Base-by-base conservation (phyloP, 192 early-diverging fungal species). In the Helicostylum pulchrum region DNA sequence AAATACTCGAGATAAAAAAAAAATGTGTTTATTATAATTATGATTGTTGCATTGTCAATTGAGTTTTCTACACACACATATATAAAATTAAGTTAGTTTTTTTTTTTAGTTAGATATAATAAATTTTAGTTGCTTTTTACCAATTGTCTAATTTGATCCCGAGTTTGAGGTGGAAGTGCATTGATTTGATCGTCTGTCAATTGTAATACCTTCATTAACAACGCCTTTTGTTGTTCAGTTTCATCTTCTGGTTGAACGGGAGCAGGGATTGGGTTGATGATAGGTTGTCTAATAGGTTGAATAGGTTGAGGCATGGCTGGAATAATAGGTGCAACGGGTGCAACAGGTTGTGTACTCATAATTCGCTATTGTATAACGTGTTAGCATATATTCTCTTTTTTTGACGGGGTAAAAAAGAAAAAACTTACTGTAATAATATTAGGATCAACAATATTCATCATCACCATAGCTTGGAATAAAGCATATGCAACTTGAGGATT, bases 401-500 rank as follows among this genome's bases (percentile, higher is more conserved):
- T 6, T 12, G 0, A 26, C 26, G 26, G 26, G 26, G n/a, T n/a
- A n/a, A n/a, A n/a, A n/a, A n/a, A n/a, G 21, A 53, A 45, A 14
- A 45, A 10, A 55, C 49, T 66, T 74, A 83, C 85, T 65, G 86
- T 74, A 56, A 88, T 68, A 26, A 81, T 77, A 11, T 73, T 76
- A 3, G 79, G 79, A 69, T 94, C 92, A 17, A 94, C 87, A 17
- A 93, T 70, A 62, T 90, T 90, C 82, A 90, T 88, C 62, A 87
- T 80, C 8, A 92, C 53, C 67, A 95, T 81, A 14, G 86, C 83
- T 70, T 94, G 92, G 66, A 95, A 93, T 26, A 94, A 68, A 3
- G 90, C 90, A 76, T 92, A 95, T 6, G 90, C 76, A 0, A 93
- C 69, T 66, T 90, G 91, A 20, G 93, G 93, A 64, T 95, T 91